phyloP scores from a whole-genome alignment of 352 stramenopile genomes.

The Phytophthora cajani region DNA sequence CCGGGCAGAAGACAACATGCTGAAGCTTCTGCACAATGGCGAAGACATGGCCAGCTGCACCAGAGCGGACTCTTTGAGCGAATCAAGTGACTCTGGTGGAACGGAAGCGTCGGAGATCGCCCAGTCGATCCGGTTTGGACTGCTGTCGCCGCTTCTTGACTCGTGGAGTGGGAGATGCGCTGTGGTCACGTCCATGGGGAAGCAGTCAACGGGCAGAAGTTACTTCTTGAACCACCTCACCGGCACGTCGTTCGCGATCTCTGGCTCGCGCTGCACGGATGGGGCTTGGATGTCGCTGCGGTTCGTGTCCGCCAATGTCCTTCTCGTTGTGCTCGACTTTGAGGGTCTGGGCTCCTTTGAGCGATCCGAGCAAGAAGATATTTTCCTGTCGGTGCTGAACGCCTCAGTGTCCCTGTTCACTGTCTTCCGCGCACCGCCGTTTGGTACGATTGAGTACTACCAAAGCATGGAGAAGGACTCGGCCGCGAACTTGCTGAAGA shows the following conservation, averaged over 20 bases:
- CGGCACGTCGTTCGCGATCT: conserved; percentile 70
- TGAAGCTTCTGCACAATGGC: conserved; percentile 56
- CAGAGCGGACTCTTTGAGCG: not conserved
- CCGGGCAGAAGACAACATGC: conserved; percentile 61
- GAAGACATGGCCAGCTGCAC: conserved; percentile 11
- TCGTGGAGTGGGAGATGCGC: conserved; percentile 36
- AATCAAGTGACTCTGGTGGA: not conserved
- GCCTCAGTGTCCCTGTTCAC: conserved; percentile 71
- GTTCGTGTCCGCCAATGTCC: conserved; percentile 33
- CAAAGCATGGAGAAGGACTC: conserved; percentile 39
- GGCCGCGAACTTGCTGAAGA: not conserved
- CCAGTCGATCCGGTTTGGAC: conserved; percentile 41
- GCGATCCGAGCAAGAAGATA: conserved; percentile 72
- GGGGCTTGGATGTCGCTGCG: conserved; percentile 48
- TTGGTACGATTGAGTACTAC: conserved; percentile 54
- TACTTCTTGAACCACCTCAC: conserved; percentile 82
- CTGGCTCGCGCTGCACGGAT: conserved; percentile 41
- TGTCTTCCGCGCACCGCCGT: conserved; percentile 66
- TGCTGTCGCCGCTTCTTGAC: conserved; percentile 41
- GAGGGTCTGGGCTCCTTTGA: conserved; percentile 81
- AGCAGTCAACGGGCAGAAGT: conserved; percentile 79
- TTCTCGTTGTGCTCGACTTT: conserved; percentile 79
- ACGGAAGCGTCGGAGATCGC: conserved; percentile 56
- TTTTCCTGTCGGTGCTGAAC: conserved; percentile 79
- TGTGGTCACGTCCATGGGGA: conserved; percentile 49